Base-by-base conservation (phyloP, 83 land plant species). In the Thuja plicata region DNA sequence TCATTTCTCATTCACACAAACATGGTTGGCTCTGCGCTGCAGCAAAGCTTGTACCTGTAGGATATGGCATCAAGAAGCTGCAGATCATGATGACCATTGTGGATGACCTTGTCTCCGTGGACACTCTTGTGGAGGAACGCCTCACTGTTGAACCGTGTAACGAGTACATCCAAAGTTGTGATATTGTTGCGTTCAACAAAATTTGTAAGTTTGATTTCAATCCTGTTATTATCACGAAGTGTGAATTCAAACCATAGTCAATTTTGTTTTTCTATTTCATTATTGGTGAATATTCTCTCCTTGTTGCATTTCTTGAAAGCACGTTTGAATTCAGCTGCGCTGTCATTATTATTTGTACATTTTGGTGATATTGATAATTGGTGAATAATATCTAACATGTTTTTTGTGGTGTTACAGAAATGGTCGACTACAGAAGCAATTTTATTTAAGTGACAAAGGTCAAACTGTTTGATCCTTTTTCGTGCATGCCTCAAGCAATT, bases 171-270 rank as follows among this genome's bases (percentile, higher is more conserved):
- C 96, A 94, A 89, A 95, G 96, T 86, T 95, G 96, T 92, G 96
- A 95, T 85, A 95, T 95, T 70, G 94, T 93, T 52, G 94, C 96
- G 19, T 95, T 94, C 88, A 93, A 95, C 91, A 95, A 95, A 88
- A 95, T 95, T 19, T 95, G 92, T 89, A 70, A 90, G 91, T 89
- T 21, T 79, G 38, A 35, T 24, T 86, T 62, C 32, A 27, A 45
- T 17, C 5, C 34, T 15, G 43, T 87, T 27, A 21, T 19, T 66
- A 27, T 66, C 27, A 19, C 7, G 24, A 66, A 19, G 24, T 66
- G 6, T 17, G 27, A 70, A 70, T 70, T 70, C 10, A 54, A 54
- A 54, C 57, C 45, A 43, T n/a, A 70, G 74, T 70, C 32, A n/a
- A 27, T 70, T 30, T 24, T 70, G 9, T n/a, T 24, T n/a, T 24